Percentiles rank a stretch among this genome's conserved stretches.
These are phyloP conservation scores for Pseudonitzschia multiseries DNA, from an alignment of 108 stramenopile genomes.

Conservation along the genomic window DNA sequence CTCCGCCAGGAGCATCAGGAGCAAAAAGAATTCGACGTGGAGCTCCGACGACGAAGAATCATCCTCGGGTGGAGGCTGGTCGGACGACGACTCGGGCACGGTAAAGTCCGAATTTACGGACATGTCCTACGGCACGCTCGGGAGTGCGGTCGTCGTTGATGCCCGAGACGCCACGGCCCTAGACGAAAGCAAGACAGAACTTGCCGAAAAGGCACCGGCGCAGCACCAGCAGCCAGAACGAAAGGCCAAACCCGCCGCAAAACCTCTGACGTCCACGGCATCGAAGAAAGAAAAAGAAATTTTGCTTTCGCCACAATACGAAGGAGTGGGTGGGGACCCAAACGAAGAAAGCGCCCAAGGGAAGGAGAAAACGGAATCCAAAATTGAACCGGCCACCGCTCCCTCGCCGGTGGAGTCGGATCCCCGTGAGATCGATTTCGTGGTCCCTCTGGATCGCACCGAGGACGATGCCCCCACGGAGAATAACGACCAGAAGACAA, in stretches of 20 bases:
- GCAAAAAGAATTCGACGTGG: background rate
- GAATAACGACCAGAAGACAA: no score
- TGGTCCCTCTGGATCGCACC: no score
- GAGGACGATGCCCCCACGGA: no score
- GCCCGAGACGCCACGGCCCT: background rate
- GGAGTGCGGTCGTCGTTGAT: slow-evolving; percentile 12
- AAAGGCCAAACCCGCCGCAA: background rate
- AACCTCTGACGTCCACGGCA: background rate
- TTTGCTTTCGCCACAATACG: background rate
- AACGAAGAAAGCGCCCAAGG: background rate
- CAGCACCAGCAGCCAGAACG: background rate
- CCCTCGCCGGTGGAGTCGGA: background rate
- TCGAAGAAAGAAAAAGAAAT: background rate
- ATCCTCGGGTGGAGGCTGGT: slow-evolving; percentile 2
- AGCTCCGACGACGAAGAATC: background rate
- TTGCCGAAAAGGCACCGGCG: background rate
- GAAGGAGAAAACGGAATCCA: background rate
- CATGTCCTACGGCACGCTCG: background rate
- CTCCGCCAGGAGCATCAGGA: background rate
- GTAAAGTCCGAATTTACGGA: slow-evolving; percentile 9
- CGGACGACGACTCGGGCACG: slow-evolving; percentile 9
- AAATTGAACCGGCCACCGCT: no score
- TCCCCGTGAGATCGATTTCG: no score
- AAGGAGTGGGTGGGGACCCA: background rate
- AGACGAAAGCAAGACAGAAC: background rate